phyloP scores from a whole-genome alignment of 1,284 basidiomycete species.

The Moniliella sp. region DNA sequence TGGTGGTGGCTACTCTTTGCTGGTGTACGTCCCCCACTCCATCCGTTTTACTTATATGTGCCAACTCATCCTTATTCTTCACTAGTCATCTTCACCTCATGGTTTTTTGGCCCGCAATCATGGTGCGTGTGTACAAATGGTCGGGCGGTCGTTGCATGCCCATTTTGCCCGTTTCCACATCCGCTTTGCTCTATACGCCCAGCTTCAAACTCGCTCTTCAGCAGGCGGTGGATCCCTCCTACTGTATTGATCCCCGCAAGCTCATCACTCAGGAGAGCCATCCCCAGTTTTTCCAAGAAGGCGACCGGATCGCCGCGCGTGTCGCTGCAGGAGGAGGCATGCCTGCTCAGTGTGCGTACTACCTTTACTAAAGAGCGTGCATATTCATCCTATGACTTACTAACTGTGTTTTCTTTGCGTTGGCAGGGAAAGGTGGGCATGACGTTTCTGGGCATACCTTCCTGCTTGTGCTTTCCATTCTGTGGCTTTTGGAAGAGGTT shows the following conservation, averaged over 20 bases:
- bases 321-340: slow-evolving; percentile 1
- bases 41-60: not conserved
- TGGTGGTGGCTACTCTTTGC: slow-evolving; percentile 6
- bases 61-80: too few relatives aligned
- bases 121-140: slow-evolving; percentile 51
- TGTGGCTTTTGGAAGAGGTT: slow-evolving; percentile 61
- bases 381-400: not conserved
- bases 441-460: slow-evolving; percentile 88
- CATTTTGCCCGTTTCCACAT: not conserved
- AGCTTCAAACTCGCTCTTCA: too few relatives aligned
- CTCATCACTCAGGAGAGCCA: slow-evolving; percentile 45
- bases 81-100: slow-evolving; percentile 41
- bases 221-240: not conserved
- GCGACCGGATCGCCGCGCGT: not conserved
- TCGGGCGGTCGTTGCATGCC: slow-evolving; percentile 61
- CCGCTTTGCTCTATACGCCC: too few relatives aligned
- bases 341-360: slow-evolving; percentile 3
- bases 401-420: not conserved
- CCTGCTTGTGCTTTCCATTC: slow-evolving; percentile 58
- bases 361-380: not conserved
- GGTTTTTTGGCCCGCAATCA: slow-evolving; percentile 79
- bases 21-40: slow-evolving; percentile 2
- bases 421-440: slow-evolving; percentile 50
- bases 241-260: slow-evolving; percentile 21
- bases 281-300: slow-evolving; percentile 43